Conservation (phyloP, 768 basidiomycete species). For the Phylloporus sp. region DNA sequence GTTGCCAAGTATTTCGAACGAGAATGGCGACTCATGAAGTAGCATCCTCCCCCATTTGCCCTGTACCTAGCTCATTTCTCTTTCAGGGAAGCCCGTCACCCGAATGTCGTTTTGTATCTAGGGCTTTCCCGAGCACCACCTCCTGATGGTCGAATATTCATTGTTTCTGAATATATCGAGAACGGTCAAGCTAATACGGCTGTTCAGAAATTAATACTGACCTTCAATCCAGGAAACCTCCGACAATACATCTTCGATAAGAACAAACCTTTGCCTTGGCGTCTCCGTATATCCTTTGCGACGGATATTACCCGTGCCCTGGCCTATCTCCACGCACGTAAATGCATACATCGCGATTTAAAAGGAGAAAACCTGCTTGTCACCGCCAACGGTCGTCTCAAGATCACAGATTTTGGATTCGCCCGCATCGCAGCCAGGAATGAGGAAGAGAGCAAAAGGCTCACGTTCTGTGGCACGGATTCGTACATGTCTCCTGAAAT, state of each 20-base stretch:
- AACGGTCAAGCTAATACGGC: slow-evolving; percentile 43
- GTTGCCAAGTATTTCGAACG: slow-evolving; percentile 97
- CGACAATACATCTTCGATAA: slow-evolving; percentile 89
- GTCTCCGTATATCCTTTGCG: slow-evolving; percentile 89
- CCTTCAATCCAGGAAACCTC: slow-evolving; percentile 51
- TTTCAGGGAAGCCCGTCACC: slow-evolving; percentile 77
- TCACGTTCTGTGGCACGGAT: slow-evolving; percentile 87
- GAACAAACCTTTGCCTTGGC: slow-evolving; percentile 84
- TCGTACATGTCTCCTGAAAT: slow-evolving; percentile 99
- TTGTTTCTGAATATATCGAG: slow-evolving; percentile 93
- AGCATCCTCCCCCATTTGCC: slow-evolving; percentile 12
- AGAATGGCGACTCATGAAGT: slow-evolving; percentile 98
- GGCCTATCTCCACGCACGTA: slow-evolving; percentile 95
- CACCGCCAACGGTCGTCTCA: slow-evolving; percentile 89
- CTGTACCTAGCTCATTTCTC: slow-evolving; percentile 1
- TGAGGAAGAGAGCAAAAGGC: slow-evolving; percentile 80
- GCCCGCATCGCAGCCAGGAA: slow-evolving; percentile 91
- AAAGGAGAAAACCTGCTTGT: slow-evolving; percentile 98
- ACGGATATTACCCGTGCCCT: slow-evolving; percentile 92
- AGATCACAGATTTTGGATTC: slow-evolving; percentile 99
- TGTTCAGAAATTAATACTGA: slow-evolving; percentile 1
- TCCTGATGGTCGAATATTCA: slow-evolving; percentile 83
- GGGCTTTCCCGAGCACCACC: slow-evolving; percentile 80
- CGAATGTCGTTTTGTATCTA: slow-evolving; percentile 90
- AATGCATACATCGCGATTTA: slow-evolving; percentile 85